Percentiles rank a stretch among this genome's conserved stretches.
Conservation (phyloP, 805 yeast species). For the Metschnikowia lochheadii region DNA sequence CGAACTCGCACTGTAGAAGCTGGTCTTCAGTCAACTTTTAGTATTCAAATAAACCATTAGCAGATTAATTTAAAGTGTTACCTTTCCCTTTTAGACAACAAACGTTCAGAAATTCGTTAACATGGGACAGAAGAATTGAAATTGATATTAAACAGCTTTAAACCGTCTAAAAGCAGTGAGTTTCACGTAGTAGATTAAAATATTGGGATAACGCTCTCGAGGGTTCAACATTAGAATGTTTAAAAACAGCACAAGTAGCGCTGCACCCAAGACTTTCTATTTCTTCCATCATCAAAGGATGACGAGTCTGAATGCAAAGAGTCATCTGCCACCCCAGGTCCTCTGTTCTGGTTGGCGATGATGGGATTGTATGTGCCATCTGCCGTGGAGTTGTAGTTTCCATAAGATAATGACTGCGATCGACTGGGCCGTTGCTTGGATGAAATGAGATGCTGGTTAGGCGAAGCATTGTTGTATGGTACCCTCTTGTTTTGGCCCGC, state of each 20-base stretch:
- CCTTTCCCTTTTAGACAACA: not conserved
- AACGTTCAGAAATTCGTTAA: not conserved
- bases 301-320: constrained; percentile 38
- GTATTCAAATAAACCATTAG: not conserved
- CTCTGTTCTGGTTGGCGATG: constrained; percentile 25
- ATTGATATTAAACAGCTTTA: not conserved
- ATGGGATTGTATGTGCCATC: constrained; percentile 7
- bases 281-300: constrained; percentile 22
- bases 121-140: constrained; percentile 2
- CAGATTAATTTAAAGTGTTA: not conserved
- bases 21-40: not conserved
- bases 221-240: not conserved
- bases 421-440: constrained; percentile 15
- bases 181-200: not conserved
- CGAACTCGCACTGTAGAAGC: not conserved
- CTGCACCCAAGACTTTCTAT: constrained; percentile 16
- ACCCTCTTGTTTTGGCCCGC: constrained; percentile 8
- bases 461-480: constrained; percentile 6
- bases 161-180: not conserved
- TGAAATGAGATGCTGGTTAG: constrained; percentile 12
- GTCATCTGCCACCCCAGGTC: constrained; percentile 33
- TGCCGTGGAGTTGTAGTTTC: constrained; percentile 15
- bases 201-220: not conserved
- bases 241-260: constrained; percentile 15
- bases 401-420: constrained; percentile 16